phyloP scores from a whole-genome alignment of 2,329 filamentous ascomycete genomes.

The Chaetothyriales sp. region DNA sequence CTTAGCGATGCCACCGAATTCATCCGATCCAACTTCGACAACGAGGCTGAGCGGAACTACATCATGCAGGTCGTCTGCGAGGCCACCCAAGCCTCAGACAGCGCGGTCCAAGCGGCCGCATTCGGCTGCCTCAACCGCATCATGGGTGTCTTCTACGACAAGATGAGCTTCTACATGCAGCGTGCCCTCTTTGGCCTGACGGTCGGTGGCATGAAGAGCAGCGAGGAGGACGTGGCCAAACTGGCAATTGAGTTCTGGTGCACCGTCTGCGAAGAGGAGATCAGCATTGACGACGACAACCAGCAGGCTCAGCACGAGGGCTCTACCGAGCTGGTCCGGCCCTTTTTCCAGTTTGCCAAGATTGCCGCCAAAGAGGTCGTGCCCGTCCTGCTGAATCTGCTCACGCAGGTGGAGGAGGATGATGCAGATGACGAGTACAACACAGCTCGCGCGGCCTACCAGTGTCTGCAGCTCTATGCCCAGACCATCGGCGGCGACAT shows the following conservation, averaged over 20 bases:
- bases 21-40: constrained; percentile 95
- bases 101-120: constrained; percentile 82
- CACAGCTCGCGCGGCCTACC: constrained; percentile 83
- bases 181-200: constrained; percentile 96
- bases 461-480: constrained; percentile 87
- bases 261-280: constrained; percentile 98
- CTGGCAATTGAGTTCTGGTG: constrained; percentile 99
- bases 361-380: constrained; percentile 90
- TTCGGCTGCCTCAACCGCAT: constrained; percentile 97
- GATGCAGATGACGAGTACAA: constrained; percentile 96
- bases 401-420: constrained; percentile 96
- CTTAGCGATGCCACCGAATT: constrained; percentile 95
- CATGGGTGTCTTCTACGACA: constrained; percentile 97
- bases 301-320: constrained; percentile 56
- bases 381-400: constrained; percentile 70
- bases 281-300: constrained; percentile 95
- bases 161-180: constrained; percentile 99
- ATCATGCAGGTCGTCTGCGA: constrained; percentile 99
- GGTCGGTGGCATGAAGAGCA: constrained; percentile 95
- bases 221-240: constrained; percentile 95
- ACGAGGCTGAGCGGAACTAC: constrained; percentile 97
- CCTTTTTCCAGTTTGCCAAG: constrained; percentile 89
- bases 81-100: constrained; percentile 85
- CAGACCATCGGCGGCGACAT: constrained; percentile 77
- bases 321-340: constrained; percentile 60